Conservation (phyloP, 176 grass and related monocot genomes). For the Oryza rufipogon region DNA sequence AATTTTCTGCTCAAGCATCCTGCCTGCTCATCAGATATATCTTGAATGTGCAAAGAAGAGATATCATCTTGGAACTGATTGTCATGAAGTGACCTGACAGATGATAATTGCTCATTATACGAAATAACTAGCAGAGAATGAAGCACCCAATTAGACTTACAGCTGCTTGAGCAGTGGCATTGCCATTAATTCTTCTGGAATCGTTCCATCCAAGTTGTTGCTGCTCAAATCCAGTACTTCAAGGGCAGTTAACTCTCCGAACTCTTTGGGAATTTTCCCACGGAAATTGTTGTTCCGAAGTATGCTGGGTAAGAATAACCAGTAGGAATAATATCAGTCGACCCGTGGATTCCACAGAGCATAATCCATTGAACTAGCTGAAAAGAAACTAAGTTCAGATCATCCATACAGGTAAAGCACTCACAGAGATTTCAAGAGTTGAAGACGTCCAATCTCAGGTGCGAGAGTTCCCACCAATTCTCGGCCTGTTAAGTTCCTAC, state of each 20-base stretch:
- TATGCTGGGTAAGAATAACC: constrained; percentile 55
- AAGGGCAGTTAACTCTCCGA: constrained; percentile 63
- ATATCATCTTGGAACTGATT: constrained; percentile 52
- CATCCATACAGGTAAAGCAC: not conserved
- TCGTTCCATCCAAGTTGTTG: constrained; percentile 73
- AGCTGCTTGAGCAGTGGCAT: constrained; percentile 75
- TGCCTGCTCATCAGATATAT: constrained; percentile 30
- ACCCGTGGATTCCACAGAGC: not conserved
- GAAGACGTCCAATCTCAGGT: constrained; percentile 74
- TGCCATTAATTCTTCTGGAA: constrained; percentile 67
- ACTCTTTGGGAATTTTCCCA: constrained; percentile 78
- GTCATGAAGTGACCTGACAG: constrained; percentile 56
- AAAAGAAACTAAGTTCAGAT: not conserved
- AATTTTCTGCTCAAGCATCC: constrained; percentile 63
- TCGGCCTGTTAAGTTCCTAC: constrained; percentile 76
- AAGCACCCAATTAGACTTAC: constrained; percentile 41
- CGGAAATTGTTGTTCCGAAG: constrained; percentile 71
- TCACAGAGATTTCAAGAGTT: constrained; percentile 67
- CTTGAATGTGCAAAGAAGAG: constrained; percentile 26
- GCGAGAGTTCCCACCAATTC: constrained; percentile 75
- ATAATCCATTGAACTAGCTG: not conserved
- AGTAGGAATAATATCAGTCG: constrained; percentile 1
- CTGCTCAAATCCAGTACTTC: constrained; percentile 83
- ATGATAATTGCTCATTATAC: constrained; percentile 27
- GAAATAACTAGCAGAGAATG: constrained; percentile 1